phyloP scores from a whole-genome alignment of 106 monocot genomes.

The Amphibolis antarctica region DNA sequence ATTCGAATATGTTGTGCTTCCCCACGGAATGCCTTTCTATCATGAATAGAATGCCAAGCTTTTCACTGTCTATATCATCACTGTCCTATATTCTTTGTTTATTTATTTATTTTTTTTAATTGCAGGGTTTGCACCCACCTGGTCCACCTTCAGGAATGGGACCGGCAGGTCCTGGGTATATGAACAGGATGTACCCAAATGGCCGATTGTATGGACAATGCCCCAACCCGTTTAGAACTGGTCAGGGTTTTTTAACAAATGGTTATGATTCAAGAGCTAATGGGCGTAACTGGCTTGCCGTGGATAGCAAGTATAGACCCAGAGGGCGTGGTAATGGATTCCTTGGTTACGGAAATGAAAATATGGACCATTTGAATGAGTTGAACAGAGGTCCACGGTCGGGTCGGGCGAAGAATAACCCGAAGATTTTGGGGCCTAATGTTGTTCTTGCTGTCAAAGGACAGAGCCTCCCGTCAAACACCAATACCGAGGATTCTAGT shows the following conservation, averaged over 20 bases:
- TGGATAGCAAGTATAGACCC: conserved; percentile 39
- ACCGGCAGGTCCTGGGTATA: conserved; percentile 23
- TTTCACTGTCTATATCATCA: too few relatives aligned
- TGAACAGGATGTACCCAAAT: conserved; percentile 47
- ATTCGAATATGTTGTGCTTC: background rate
- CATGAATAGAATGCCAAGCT: too few relatives aligned
- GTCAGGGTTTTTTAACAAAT: conserved; percentile 35
- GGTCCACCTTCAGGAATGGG: conserved; percentile 52
- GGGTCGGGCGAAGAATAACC: conserved; percentile 32
- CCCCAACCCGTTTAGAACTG: conserved; percentile 30
- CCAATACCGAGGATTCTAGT: conserved; percentile 22
- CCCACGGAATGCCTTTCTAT: background rate
- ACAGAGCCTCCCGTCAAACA: conserved; percentile 26
- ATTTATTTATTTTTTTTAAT: too few relatives aligned
- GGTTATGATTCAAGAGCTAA: conserved; percentile 42
- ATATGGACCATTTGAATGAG: conserved; percentile 56
- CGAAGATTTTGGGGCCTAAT: conserved; percentile 28
- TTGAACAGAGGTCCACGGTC: conserved; percentile 79
- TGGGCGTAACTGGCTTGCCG: conserved; percentile 20
- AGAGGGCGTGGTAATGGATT: conserved; percentile 39
- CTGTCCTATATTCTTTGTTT: too few relatives aligned
- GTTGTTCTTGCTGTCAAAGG: conserved; percentile 45
- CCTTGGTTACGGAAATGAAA: conserved; percentile 48
- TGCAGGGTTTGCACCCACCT: conserved; percentile 36
- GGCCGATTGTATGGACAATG: conserved; percentile 43